Conservation (phyloP, 2,329 filamentous ascomycete species). For the Plectosphaerella sp. region DNA sequence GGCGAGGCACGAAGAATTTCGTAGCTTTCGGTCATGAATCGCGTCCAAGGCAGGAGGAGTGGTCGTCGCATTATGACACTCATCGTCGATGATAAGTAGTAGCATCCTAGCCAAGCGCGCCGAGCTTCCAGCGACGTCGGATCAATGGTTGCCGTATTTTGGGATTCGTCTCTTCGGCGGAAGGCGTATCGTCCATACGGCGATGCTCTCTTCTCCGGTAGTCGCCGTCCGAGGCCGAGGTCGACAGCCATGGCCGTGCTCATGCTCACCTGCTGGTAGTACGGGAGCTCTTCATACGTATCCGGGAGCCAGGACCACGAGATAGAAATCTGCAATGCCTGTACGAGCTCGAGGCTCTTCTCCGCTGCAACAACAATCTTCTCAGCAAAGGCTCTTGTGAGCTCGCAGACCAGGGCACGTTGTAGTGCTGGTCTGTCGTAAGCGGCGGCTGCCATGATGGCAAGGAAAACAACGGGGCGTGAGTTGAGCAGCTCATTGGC, state of each 20-base stretch:
- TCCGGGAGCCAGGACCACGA: slow-evolving; percentile 86
- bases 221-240: slow-evolving; percentile 65
- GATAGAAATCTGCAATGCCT: slow-evolving; percentile 68
- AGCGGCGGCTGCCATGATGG: slow-evolving; percentile 62
- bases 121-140: slow-evolving; percentile 49
- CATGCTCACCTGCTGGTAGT: slow-evolving; percentile 80
- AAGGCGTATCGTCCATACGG: slow-evolving; percentile 5
- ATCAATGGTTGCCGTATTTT: slow-evolving; percentile 37
- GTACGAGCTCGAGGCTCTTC: slow-evolving; percentile 80
- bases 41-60: slow-evolving; percentile 53
- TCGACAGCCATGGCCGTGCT: slow-evolving; percentile 79
- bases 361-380: slow-evolving; percentile 69
- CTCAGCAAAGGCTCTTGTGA: slow-evolving; percentile 69
- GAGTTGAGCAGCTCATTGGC: slow-evolving; percentile 49
- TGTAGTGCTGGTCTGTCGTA: slow-evolving; percentile 55
- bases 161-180: slow-evolving; percentile 23
- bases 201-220: background rate
- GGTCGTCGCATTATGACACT: slow-evolving; percentile 58
- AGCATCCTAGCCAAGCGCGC: slow-evolving; percentile 54
- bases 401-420: slow-evolving; percentile 57
- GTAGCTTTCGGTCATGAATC: slow-evolving; percentile 56
- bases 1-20: slow-evolving; percentile 48
- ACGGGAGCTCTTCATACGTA: slow-evolving; percentile 79
- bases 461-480: slow-evolving; percentile 64
- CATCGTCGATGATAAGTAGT: slow-evolving; percentile 53